Conservation (phyloP, 2,329 filamentous ascomycete species). For the Cordyceps fumosorosea region DNA sequence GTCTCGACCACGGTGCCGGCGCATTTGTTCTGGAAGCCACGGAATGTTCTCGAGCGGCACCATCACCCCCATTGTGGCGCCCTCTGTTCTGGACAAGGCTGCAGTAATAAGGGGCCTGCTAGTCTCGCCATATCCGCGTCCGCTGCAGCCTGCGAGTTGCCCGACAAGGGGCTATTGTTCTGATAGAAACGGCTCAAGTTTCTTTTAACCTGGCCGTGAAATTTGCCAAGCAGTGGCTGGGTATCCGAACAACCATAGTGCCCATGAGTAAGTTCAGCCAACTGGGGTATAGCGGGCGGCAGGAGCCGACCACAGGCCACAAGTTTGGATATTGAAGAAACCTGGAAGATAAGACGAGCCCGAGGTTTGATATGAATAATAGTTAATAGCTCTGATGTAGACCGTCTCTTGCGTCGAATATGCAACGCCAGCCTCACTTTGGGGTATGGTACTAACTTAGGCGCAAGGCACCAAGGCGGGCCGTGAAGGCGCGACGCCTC, state of each 20-base stretch:
- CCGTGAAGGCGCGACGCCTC: not conserved
- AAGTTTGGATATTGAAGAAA: not conserved
- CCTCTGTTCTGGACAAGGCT: not conserved
- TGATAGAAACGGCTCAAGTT: not conserved
- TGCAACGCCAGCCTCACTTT: too few relatives aligned
- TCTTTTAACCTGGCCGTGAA: not conserved
- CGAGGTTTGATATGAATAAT: not conserved
- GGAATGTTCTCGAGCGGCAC: not conserved
- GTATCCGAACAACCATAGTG: not conserved
- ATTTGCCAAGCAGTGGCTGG: not conserved
- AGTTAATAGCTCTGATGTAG: not conserved
- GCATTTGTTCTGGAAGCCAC: conserved; percentile 4
- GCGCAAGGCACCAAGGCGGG: not conserved
- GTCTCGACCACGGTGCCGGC: not conserved
- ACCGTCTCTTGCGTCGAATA: not conserved
- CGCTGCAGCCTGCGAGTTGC: not conserved
- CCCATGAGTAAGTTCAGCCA: not conserved
- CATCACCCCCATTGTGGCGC: not conserved
- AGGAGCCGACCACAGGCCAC: not conserved
- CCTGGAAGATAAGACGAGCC: not conserved
- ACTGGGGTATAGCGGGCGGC: not conserved
- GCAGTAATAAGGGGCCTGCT: not conserved
- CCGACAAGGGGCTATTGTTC: not conserved
- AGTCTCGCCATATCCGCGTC: not conserved
- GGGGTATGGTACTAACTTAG: too few relatives aligned